phyloP scores from a whole-genome alignment of 1,139 yeast species.

The Blastobotrys proliferans region DNA sequence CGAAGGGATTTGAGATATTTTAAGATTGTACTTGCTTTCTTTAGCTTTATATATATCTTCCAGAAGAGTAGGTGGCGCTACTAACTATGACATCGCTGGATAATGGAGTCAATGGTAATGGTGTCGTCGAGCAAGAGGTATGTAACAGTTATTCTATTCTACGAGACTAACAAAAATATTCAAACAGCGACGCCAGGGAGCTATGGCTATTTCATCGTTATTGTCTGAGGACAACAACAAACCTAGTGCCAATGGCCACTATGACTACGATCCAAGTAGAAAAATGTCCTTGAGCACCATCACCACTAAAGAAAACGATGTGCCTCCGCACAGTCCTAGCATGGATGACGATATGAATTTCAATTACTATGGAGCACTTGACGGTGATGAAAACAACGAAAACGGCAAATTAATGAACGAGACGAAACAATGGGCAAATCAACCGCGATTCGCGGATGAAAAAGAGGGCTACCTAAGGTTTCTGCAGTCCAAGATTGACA shows the following conservation, averaged over 20 bases:
- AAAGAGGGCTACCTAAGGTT: slow-evolving; percentile 22
- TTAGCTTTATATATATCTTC: too few relatives aligned
- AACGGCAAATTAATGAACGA: slow-evolving; percentile 17
- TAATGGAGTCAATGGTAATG: neutral
- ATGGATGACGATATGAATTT: slow-evolving; percentile 16
- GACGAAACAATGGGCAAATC: slow-evolving; percentile 18
- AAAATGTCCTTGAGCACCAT: slow-evolving; percentile 10
- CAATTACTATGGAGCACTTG: slow-evolving; percentile 12
- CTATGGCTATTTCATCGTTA: slow-evolving; percentile 29
- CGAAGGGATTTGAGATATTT: too few relatives aligned
- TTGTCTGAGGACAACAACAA: slow-evolving; percentile 15
- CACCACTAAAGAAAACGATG: neutral
- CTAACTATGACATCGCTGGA: slow-evolving; percentile 6
- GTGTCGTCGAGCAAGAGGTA: slow-evolving; percentile 4
- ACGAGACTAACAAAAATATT: neutral
- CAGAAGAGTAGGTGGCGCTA: neutral
- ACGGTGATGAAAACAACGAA: too few relatives aligned
- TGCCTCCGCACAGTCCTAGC: neutral
- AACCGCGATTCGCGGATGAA: slow-evolving; percentile 21
- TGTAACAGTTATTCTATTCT: neutral
- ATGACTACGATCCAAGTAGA: slow-evolving; percentile 14
- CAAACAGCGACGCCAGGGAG: slow-evolving; percentile 21
- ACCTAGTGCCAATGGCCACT: slow-evolving; percentile 5
- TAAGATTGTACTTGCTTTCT: too few relatives aligned
- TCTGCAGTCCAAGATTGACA: slow-evolving; percentile 18